phyloP scores from a whole-genome alignment of 2,329 filamentous ascomycete species.

The Diaporthe vexans region DNA sequence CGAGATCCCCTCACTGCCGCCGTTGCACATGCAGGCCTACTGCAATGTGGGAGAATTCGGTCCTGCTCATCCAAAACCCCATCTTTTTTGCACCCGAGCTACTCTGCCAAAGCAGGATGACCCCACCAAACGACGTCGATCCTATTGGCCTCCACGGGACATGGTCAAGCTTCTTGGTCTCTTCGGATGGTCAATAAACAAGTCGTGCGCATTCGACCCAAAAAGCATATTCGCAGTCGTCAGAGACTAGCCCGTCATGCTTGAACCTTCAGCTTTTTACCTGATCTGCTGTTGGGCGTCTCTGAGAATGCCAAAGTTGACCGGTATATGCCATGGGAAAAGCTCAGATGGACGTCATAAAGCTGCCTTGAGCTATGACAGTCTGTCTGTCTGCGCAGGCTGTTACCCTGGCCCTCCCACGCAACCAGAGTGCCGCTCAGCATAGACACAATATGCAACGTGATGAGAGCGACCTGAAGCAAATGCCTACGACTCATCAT shows the following conservation, averaged over 20 bases:
- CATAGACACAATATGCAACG: not conserved
- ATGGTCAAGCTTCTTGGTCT: not conserved
- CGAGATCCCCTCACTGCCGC: not conserved
- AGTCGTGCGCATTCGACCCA: not conserved
- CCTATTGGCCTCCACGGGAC: not conserved
- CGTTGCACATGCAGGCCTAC: conserved; percentile 2
- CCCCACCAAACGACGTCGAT: not conserved
- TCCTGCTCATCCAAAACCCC: conserved; percentile 7
- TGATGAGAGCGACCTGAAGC: not conserved
- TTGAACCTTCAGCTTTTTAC: not conserved
- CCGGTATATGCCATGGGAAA: not conserved
- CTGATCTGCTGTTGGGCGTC: no score
- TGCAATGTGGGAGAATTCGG: conserved; percentile 4
- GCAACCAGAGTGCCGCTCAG: not conserved
- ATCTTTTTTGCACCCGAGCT: not conserved
- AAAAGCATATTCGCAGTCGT: not conserved
- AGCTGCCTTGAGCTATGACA: not conserved
- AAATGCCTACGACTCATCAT: not conserved
- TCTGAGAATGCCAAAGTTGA: no score
- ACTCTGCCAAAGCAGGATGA: not conserved
- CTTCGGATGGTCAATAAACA: not conserved
- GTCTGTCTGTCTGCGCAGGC: not conserved
- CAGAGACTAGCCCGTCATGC: not conserved
- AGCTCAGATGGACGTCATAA: not conserved
- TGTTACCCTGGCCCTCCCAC: not conserved